A percentile compares a stretch with the other conserved stretches of the same genome.
Evolutionary conservation across 176 grass and related monocot genomes (phyloP).

Genomic region (Zoysia pacifica): DNA sequence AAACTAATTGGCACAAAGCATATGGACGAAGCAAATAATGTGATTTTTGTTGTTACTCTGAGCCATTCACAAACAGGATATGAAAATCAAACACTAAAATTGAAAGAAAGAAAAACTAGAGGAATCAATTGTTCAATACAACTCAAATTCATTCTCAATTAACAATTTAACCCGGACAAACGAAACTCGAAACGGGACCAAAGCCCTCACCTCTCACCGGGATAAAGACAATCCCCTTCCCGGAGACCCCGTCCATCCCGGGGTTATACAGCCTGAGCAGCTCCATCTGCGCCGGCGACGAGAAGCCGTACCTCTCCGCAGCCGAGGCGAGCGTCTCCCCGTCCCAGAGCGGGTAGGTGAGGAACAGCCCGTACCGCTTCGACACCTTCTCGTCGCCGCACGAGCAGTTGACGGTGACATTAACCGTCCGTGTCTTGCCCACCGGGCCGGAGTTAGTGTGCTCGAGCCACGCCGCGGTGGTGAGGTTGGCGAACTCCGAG

Average conservation of each 20-base stretch:
- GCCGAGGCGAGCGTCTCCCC: conserved; percentile 54
- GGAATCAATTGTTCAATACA: background rate
- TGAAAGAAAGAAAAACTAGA: background rate
- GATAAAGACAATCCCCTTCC: conserved; percentile 56
- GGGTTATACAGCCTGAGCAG: conserved; percentile 56
- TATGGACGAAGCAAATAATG: background rate
- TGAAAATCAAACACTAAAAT: background rate
- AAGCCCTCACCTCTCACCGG: conserved; percentile 50
- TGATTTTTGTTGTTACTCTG: background rate
- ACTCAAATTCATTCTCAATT: background rate
- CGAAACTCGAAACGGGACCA: background rate
- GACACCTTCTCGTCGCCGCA: conserved; percentile 60
- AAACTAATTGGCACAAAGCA: background rate
- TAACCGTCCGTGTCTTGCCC: conserved; percentile 31
- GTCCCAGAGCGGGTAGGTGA: conserved; percentile 59
- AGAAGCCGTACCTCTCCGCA: conserved; percentile 43
- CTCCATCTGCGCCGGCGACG: conserved; percentile 34
- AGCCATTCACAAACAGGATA: background rate
- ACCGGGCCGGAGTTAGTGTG: conserved; percentile 33
- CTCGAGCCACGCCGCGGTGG: conserved; percentile 43
- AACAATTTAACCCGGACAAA: background rate
- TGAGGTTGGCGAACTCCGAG: conserved; percentile 49
- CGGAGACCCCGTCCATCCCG: conserved; percentile 44
- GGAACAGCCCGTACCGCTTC: conserved; percentile 58
- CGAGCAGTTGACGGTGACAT: conserved; percentile 68